Percentiles rank a stretch among this genome's conserved stretches.
These are phyloP conservation scores for Apiosordaria backusii DNA, from an alignment of 495 filamentous ascomycete species.

Conservation along the genomic window DNA sequence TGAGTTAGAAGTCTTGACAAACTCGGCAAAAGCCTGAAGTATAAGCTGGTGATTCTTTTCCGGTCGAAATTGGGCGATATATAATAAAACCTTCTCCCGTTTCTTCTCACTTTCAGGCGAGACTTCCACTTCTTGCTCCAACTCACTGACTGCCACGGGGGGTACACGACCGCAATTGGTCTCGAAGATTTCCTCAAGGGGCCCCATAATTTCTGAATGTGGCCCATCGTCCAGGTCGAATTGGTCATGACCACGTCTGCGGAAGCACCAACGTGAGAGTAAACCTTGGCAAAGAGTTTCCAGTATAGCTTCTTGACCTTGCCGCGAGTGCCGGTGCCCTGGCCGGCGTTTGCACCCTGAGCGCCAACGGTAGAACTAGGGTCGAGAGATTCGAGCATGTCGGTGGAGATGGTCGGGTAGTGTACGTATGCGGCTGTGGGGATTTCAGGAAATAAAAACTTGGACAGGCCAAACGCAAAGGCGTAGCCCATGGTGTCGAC, in stretches of 20 bases:
- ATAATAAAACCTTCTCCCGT: constrained; percentile 70
- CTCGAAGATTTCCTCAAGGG: constrained; percentile 41
- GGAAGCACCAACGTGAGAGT: constrained; percentile 72
- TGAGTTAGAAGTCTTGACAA: constrained; percentile 43
- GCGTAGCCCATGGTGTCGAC: constrained; percentile 98
- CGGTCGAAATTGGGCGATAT: constrained; percentile 94
- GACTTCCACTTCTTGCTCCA: constrained; percentile 68
- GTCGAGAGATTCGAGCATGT: constrained; percentile 87
- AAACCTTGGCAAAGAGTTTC: constrained; percentile 75
- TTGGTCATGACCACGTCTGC: constrained; percentile 97
- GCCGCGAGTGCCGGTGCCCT: constrained; percentile 66
- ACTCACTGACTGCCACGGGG: constrained; percentile 85
- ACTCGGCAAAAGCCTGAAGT: constrained; percentile 74
- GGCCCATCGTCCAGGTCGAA: constrained; percentile 85
- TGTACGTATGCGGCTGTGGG: constrained; percentile 94
- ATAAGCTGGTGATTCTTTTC: constrained; percentile 93
- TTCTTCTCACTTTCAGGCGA: constrained; percentile 58
- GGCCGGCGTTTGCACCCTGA: constrained; percentile 79
- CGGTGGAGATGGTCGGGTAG: constrained; percentile 96
- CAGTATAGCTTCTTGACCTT: constrained; percentile 74
- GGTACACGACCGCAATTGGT: constrained; percentile 72
- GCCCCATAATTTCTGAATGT: constrained; percentile 80
- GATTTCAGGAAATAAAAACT: constrained; percentile 73
- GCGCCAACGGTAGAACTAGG: constrained; percentile 51
- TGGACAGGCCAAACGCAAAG: constrained; percentile 78